Conservation (phyloP, 179 eudicot species). For the Beta lomatogona region DNA sequence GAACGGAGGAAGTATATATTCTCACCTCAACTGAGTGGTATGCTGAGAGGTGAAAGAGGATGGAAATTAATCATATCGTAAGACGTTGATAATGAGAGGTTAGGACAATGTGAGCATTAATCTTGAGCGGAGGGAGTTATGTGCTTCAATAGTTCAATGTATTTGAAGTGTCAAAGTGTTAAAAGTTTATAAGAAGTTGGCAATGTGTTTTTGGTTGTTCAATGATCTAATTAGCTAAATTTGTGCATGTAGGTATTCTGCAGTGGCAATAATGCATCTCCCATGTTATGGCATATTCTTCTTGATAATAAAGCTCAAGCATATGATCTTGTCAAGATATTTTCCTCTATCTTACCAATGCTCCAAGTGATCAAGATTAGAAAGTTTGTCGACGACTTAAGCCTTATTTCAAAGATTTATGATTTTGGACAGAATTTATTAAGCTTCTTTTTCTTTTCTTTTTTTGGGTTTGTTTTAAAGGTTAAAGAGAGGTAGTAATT, state of each 20-base stretch:
- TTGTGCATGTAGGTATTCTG: constrained; percentile 63
- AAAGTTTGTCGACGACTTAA: too few relatives aligned
- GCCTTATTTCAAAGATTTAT: not conserved
- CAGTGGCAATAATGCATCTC: constrained; percentile 83
- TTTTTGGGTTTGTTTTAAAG: not conserved
- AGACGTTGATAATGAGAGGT: too few relatives aligned
- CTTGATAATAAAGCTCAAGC: constrained; percentile 71
- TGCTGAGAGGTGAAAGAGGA: too few relatives aligned
- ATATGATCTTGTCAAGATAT: constrained; percentile 48
- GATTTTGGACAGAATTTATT: constrained; percentile 20
- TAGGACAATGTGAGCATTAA: too few relatives aligned
- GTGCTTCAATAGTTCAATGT: too few relatives aligned
- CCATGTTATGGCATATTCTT: constrained; percentile 81
- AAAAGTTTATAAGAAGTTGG: too few relatives aligned
- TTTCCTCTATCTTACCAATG: constrained; percentile 64
- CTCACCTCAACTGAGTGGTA: too few relatives aligned
- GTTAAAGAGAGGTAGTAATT: constrained; percentile 3
- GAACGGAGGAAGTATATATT: too few relatives aligned
- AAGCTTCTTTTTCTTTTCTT: not conserved
- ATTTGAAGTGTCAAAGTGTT: too few relatives aligned
- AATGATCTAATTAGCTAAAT: constrained; percentile 10
- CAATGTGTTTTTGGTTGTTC: constrained; percentile 50
- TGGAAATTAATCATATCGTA: too few relatives aligned
- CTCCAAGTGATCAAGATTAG: constrained; percentile 30
- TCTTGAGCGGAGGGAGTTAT: too few relatives aligned